phyloP scores from a whole-genome alignment of 306 rosid species.

The Quercus engelmannii region DNA sequence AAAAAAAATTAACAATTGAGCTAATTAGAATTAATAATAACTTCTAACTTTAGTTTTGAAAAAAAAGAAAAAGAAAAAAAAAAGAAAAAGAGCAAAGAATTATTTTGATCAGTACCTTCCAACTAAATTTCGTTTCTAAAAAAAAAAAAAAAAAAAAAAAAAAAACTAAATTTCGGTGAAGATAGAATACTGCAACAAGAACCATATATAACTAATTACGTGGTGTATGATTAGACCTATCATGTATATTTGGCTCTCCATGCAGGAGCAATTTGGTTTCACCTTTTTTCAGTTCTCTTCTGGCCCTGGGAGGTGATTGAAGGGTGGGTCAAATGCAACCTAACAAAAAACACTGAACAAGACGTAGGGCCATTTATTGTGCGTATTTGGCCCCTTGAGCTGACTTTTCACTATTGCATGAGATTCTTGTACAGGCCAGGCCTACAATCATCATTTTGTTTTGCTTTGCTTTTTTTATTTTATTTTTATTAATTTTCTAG shows the following conservation, averaged over 20 bases:
- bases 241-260: background rate
- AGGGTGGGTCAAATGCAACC: background rate
- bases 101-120: no score
- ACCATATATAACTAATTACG: background rate
- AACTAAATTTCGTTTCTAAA: no score
- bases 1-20: accelerated
- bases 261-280: background rate
- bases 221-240: background rate
- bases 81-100: accelerated
- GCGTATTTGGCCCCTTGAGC: background rate
- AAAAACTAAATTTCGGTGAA: background rate
- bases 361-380: background rate
- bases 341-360: background rate
- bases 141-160: no score
- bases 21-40: no score
- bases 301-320: background rate
- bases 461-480: no score
- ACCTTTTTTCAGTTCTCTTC: no score
- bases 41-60: no score
- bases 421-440: background rate
- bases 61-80: no score
- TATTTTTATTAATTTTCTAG: no score
- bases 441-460: no score
- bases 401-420: slow-evolving; percentile 1
- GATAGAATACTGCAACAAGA: background rate